Evolutionary conservation across 352 stramenopile species (phyloP), one percentile per base, ranked within the genome.

Genomic region (Phytophthora tentaculata): DNA sequence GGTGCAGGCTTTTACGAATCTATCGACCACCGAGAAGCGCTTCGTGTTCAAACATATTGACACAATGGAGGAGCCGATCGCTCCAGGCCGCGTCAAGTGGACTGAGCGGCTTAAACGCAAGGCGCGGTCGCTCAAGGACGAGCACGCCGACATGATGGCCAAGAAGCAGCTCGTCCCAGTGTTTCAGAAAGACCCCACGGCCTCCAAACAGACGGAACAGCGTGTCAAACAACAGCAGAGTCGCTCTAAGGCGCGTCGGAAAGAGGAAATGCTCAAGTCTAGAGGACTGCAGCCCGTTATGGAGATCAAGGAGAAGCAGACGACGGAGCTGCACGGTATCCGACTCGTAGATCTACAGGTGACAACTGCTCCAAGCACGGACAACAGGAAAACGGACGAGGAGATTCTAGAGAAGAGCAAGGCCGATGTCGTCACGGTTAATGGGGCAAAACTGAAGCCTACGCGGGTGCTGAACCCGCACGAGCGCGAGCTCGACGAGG

Each of bases 1-100:
- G 23, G 58, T 93, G 2, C 69, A 76, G 20, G 80, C 83, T 17
- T 90, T 90, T 64, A 81, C 76, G 5, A 82, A 85, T 56, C 74
- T 93, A 14, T 91, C 80, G 22, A 92, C 83, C 29, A 80, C 63
- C 47, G 86, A 91, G 28, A 84, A 87, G 48, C 70, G 77, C 23
- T 92, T 94, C 57, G 79, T 95, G 20, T 94, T 95, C 51, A 94
- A 81, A 56, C 88, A 87, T 61, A 94, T 95, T 22, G 86, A 95
- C 59, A 95, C 88, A 12, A 80, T 95, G 77, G 76, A 94, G 48
- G 64, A 86, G 35, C 61, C 83, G 17, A 51, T 55, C 17, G 64
- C 71, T n/a, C 56, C 65, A 0, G 69, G 64, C 41, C 69, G 79
- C 19, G 61, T 63, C 28, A 94, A 89, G 49, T 92, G 80, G 86